Evolutionary conservation across 805 yeast species (phyloP).

Genomic region (Wickerhamiella lipophila): DNA sequence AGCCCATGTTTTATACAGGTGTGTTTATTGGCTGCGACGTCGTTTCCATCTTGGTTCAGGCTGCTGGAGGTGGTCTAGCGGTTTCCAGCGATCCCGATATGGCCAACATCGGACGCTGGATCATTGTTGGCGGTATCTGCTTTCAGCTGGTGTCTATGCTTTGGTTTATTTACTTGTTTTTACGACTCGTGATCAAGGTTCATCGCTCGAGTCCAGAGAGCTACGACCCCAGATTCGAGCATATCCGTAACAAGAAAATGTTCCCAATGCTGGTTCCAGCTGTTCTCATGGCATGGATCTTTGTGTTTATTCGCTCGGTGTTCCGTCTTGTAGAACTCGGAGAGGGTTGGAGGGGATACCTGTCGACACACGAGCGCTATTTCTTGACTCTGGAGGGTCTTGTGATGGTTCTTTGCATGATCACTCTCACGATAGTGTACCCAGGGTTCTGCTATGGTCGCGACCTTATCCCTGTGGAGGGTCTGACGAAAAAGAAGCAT

Average conservation of each 20-base stretch:
- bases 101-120: constrained; percentile 38
- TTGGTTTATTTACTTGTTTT: constrained; percentile 41
- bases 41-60: constrained; percentile 53
- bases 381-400: constrained; percentile 47
- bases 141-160: constrained; percentile 64
- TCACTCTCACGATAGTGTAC: constrained; percentile 39
- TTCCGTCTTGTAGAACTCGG: constrained; percentile 59
- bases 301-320: constrained; percentile 50
- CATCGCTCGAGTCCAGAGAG: constrained; percentile 4
- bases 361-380: constrained; percentile 46
- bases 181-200: constrained; percentile 29
- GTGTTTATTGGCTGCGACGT: constrained; percentile 58
- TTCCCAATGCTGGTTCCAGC: constrained; percentile 21
- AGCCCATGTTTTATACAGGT: constrained; percentile 50
- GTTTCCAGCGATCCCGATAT: constrained; percentile 31
- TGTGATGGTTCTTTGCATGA: constrained; percentile 40
- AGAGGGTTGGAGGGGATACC: constrained; percentile 53
- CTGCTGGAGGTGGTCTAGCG: constrained; percentile 64
- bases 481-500: constrained; percentile 1
- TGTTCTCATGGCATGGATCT: constrained; percentile 31
- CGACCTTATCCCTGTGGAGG: constrained; percentile 1
- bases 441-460: constrained; percentile 46
- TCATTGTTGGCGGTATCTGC: constrained; percentile 69
- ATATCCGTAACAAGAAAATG: constrained; percentile 16
- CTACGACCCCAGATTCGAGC: constrained; percentile 17